Evolutionary conservation across 257 asterid species (phyloP).

Genomic region (Apocynum venetum): DNA sequence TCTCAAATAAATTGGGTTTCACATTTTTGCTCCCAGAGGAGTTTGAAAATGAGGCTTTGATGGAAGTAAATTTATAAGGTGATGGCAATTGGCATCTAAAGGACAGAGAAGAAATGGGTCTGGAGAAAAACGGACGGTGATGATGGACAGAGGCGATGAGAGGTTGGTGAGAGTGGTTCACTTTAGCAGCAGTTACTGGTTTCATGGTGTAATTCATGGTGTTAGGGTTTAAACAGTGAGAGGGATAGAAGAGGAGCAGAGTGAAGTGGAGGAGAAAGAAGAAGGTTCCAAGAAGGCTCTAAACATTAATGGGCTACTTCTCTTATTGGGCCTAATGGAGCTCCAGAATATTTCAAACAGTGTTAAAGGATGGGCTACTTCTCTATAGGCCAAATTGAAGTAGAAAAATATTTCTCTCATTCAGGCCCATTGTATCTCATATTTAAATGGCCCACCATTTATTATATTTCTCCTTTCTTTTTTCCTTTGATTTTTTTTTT

Average conservation of each 20-base stretch:
- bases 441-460: too few species aligned
- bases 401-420: too few species aligned
- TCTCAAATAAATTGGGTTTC: not conserved
- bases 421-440: too few species aligned
- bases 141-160: slow-evolving; percentile 9
- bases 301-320: not conserved
- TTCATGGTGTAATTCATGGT: slow-evolving; percentile 29
- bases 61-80: not conserved
- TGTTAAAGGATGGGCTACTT: too few species aligned
- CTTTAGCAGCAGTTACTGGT: slow-evolving; percentile 14
- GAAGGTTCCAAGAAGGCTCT: not conserved
- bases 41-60: slow-evolving; percentile 15
- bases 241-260: not conserved
- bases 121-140: slow-evolving; percentile 19
- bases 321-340: not conserved
- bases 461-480: too few species aligned
- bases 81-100: slow-evolving; percentile 17
- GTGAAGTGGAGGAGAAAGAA: not conserved
- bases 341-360: not conserved
- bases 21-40: not conserved
- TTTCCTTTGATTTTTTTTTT: too few species aligned
- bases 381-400: too few species aligned
- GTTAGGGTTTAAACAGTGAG: slow-evolving; percentile 17
- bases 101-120: slow-evolving; percentile 30
- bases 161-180: slow-evolving; percentile 17